These are phyloP conservation scores for Plasmodium ovale DNA, from an alignment of 169 alveolate genomes.

Conservation along the genomic window DNA sequence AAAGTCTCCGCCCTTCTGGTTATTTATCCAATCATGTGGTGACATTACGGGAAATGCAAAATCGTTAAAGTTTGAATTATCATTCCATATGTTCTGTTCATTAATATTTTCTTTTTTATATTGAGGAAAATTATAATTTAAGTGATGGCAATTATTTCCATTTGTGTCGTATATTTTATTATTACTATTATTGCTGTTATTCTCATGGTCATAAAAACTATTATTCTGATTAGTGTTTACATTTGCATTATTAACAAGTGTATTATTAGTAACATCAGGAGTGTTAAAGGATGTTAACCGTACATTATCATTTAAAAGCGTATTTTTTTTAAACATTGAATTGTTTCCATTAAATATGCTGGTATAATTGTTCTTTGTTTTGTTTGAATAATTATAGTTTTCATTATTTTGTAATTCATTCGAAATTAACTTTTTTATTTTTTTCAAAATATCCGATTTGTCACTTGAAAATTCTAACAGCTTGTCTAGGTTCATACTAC, in stretches of 20 bases:
- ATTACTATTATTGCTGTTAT: not conserved
- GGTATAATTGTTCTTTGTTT: not conserved
- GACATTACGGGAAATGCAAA: constrained; percentile 29
- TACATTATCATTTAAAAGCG: constrained; percentile 15
- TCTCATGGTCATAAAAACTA: not conserved
- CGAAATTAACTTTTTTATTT: constrained; percentile 58
- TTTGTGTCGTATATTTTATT: not conserved
- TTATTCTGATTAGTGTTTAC: not conserved
- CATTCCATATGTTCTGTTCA: constrained; percentile 58
- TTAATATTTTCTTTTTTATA: constrained; percentile 45
- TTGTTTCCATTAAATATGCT: not conserved
- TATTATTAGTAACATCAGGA: constrained; percentile 4
- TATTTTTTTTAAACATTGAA: constrained; percentile 14
- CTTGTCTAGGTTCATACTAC: constrained; percentile 22
- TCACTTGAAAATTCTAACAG: constrained; percentile 15
- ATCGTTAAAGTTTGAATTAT: constrained; percentile 32
- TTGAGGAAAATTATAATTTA: constrained; percentile 16
- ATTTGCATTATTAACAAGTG: not conserved
- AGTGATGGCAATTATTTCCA: not conserved
- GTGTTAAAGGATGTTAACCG: constrained; percentile 14
- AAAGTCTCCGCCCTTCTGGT: constrained; percentile 35
- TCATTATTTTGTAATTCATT: constrained; percentile 50
- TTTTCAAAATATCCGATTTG: constrained; percentile 53
- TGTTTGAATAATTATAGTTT: constrained; percentile 16
- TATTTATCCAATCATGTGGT: constrained; percentile 30